Evolutionary conservation across 176 grass and related monocot species (phyloP).

Genomic region (Oryza punctata): DNA sequence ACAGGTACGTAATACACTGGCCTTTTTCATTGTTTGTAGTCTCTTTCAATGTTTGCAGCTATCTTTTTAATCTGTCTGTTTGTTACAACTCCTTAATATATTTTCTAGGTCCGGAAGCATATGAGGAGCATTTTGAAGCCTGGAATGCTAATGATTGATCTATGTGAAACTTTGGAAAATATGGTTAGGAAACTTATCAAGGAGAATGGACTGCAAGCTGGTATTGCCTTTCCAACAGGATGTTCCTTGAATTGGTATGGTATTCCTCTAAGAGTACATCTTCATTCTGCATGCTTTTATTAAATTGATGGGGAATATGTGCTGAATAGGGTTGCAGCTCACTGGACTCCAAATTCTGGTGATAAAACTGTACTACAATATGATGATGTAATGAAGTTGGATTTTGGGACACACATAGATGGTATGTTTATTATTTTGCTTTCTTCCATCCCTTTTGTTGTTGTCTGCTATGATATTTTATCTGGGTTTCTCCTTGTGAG

Average conservation of each 20-base stretch:
- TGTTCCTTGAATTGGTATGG: conserved; percentile 59
- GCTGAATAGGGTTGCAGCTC: conserved; percentile 86
- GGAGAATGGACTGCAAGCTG: conserved; percentile 66
- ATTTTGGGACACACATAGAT: conserved; percentile 99
- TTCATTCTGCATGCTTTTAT: conserved; percentile 4
- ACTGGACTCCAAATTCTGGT: conserved; percentile 98
- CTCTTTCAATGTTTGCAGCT: conserved; percentile 4
- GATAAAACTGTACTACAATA: conserved; percentile 94
- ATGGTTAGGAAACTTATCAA: conserved; percentile 64
- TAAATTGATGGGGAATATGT: conserved; percentile 11
- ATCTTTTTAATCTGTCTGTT: conserved; percentile 13
- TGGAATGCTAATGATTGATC: conserved; percentile 93
- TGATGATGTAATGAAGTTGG: conserved; percentile 99
- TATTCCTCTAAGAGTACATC: conserved; percentile 16
- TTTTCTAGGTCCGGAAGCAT: conserved; percentile 83
- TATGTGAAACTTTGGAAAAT: conserved; percentile 73
- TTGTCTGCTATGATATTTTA: not conserved
- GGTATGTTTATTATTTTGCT: conserved; percentile 51
- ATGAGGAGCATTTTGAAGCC: conserved; percentile 90
- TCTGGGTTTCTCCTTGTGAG: not conserved
- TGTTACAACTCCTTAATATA: conserved; percentile 23
- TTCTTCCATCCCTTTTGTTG: not conserved
- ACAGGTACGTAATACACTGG: conserved; percentile 58
- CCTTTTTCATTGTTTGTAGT: not conserved
- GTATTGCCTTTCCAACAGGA: conserved; percentile 63